Evolutionary conservation across 2,329 filamentous ascomycete species (phyloP).

Genomic region (Nigrograna mackinnonii): DNA sequence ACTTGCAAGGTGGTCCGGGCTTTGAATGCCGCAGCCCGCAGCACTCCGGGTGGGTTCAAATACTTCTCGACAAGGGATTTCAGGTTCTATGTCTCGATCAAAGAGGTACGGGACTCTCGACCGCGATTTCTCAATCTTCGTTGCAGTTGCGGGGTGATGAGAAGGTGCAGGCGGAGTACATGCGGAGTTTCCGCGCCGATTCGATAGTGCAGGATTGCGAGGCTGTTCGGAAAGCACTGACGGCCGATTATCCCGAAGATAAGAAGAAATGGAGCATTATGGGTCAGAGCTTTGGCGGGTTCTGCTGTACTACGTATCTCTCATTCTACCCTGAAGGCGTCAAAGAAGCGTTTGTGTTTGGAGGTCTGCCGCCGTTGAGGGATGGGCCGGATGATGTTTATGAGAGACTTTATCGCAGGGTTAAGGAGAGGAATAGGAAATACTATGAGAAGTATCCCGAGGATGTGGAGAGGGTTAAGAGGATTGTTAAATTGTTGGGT

Average conservation of each 20-base stretch:
- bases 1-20: slow-evolving; percentile 85
- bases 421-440: slow-evolving; percentile 71
- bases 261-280: slow-evolving; percentile 83
- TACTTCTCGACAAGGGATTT: slow-evolving; percentile 78
- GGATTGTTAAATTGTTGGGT: slow-evolving; percentile 67
- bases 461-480: slow-evolving; percentile 70
- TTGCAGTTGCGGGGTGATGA: slow-evolving; percentile 66
- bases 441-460: slow-evolving; percentile 89
- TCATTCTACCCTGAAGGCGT: slow-evolving; percentile 77
- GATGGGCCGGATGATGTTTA: slow-evolving; percentile 77
- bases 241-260: slow-evolving; percentile 67
- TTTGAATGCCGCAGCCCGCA: slow-evolving; percentile 77
- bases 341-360: slow-evolving; percentile 80
- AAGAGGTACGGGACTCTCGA: slow-evolving; percentile 84
- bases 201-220: slow-evolving; percentile 89
- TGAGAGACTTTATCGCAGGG: slow-evolving; percentile 68
- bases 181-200: slow-evolving; percentile 85
- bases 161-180: slow-evolving; percentile 74
- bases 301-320: slow-evolving; percentile 81
- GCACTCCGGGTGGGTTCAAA: slow-evolving; percentile 70
- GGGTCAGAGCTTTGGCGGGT: slow-evolving; percentile 92
- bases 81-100: slow-evolving; percentile 87
- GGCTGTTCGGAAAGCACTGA: slow-evolving; percentile 77
- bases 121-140: slow-evolving; percentile 74
- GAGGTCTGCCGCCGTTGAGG: slow-evolving; percentile 79